Base-by-base conservation (phyloP, 2,329 filamentous ascomycete species). In the Chrysoporthe cubensis region DNA sequence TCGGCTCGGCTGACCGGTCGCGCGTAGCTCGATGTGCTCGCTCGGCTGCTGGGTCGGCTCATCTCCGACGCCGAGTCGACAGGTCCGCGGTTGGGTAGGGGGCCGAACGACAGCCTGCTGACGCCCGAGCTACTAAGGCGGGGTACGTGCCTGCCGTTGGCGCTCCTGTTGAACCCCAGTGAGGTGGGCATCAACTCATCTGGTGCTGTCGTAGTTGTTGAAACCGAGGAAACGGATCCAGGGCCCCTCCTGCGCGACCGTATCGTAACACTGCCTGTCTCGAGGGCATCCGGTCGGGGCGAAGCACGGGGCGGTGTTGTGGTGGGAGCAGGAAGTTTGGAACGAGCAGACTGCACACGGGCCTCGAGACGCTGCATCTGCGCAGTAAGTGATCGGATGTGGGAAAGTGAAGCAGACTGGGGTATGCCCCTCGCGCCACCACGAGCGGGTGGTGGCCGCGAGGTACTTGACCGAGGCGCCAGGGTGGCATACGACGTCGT, bases 281-380 rank as follows among this genome's bases (percentile, higher is more conserved):
- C 81, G 37, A 79, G 74, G 14, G 79, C 73, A 4, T 81, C 82
- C 1, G 78, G 77, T 64, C 92, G 87, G 32, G 94, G 93, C n/a
- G 94, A 97, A 4, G 87, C 86, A 60, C 90, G 89, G 21, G 94
- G 93, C 4, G 94, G 94, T 0, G 91, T 96, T 65, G 84, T 85
- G 8, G 88, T 85, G 2, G 94, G 93, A 1, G 91, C 93, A 2
- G 96, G 96, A 26, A 99, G 87, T 79, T 96, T 97, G 50, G 95
- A 97, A 73, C 94, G 90, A 21, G 91, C 96, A 34, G 91, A 93
- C 70, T 98, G 94, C 11, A 99, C 95, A 57, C 96, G 88, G 71
- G 96, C 93, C 78, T 98, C 96, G 70, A 99, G 89, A 72, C 93
- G 92, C 79, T 97, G 93, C 94, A 98, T 97, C 80, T 98, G 96